A percentile compares a stretch with the other conserved stretches of the same genome.
These are phyloP conservation scores for Aphanomyces invadans DNA, from an alignment of 352 stramenopile genomes.

Conservation along the genomic window DNA sequence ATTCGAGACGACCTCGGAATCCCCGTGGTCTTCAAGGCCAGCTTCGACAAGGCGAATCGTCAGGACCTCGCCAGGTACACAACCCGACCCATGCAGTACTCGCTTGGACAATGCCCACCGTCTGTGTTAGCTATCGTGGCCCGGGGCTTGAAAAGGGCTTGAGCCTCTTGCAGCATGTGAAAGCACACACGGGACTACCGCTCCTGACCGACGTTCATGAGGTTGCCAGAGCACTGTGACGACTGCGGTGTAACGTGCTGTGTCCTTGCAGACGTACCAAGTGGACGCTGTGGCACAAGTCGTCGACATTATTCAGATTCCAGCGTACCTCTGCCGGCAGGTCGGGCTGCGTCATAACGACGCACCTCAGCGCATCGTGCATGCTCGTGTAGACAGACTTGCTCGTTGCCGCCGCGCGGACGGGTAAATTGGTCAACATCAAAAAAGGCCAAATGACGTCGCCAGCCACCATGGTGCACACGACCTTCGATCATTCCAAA, in stretches of 20 bases:
- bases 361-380: neutral
- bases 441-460: conserved; percentile 87
- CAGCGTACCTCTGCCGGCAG: conserved; percentile 79
- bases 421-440: conserved; percentile 74
- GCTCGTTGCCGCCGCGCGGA: conserved; percentile 62
- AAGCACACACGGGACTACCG: conserved; percentile 55
- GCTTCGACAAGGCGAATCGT: conserved; percentile 86
- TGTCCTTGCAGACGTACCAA: conserved; percentile 51
- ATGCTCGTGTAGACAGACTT: conserved; percentile 54
- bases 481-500: neutral
- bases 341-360: neutral
- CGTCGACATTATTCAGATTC: conserved; percentile 81
- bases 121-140: conserved; percentile 57
- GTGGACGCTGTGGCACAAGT: conserved; percentile 54
- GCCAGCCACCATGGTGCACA: conserved; percentile 64
- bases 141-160: conserved; percentile 64
- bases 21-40: conserved; percentile 83
- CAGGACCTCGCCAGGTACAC: conserved; percentile 54
- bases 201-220: conserved; percentile 81
- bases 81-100: neutral
- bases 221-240: neutral
- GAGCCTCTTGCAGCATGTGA: conserved; percentile 63
- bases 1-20: conserved; percentile 55
- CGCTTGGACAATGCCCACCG: no score
- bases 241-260: no score